Percentiles rank a stretch among this genome's conserved stretches.
These are phyloP conservation scores for Casuarina glauca DNA, from an alignment of 306 rosid species.

Conservation along the genomic window DNA sequence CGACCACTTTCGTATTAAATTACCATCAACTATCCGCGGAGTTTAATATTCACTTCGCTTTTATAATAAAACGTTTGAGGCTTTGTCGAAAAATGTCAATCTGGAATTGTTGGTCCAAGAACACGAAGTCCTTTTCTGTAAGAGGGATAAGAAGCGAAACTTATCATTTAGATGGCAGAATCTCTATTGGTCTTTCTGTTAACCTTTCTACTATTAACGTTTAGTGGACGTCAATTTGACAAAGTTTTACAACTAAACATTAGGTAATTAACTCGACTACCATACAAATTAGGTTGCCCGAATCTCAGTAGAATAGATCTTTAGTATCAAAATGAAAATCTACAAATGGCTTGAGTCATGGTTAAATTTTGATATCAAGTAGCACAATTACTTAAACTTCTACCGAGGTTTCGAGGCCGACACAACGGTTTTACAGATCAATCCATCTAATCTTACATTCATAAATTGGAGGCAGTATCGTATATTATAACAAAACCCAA, in stretches of 20 bases:
- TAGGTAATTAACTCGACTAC: background rate
- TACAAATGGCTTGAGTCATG: background rate
- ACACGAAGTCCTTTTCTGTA: too few relatives aligned
- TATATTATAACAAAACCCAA: slow-evolving; percentile 15
- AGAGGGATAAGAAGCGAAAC: background rate
- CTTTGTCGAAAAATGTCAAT: too few relatives aligned
- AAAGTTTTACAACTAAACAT: background rate
- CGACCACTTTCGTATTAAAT: too few relatives aligned
- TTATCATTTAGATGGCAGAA: background rate
- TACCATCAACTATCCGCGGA: too few relatives aligned
- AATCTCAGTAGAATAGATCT: background rate
- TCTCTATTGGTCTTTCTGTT: background rate
- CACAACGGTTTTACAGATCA: too few relatives aligned
- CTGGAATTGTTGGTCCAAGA: too few relatives aligned
- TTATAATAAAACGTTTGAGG: too few relatives aligned
- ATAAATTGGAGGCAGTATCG: too few relatives aligned
- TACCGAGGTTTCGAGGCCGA: background rate
- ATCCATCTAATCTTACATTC: too few relatives aligned
- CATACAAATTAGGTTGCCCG: background rate
- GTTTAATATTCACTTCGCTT: too few relatives aligned
- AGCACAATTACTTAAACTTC: background rate
- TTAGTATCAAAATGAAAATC: background rate
- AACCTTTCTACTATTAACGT: background rate
- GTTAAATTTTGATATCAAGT: background rate
- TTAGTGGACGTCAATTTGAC: background rate